Percentiles rank a stretch among this genome's conserved stretches.
phyloP scores from a whole-genome alignment of 257 asterid species.

The Dorcoceras hygrometricum region DNA sequence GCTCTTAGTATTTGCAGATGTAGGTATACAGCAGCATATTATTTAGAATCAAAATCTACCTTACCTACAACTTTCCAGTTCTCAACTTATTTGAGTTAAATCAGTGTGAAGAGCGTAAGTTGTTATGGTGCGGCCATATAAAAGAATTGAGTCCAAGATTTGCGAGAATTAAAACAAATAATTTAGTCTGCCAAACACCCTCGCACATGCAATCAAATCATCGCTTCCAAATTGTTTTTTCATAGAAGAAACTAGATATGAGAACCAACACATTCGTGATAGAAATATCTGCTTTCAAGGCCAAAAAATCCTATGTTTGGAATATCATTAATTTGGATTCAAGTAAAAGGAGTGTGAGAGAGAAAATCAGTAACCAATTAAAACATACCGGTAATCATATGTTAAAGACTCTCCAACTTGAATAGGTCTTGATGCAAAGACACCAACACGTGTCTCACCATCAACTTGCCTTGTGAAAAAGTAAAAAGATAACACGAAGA shows the following conservation, averaged over 20 bases:
- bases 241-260: not conserved
- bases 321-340: not conserved
- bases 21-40: not conserved
- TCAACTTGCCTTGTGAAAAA: slow-evolving; percentile 74
- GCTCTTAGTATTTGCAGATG: slow-evolving; percentile 11
- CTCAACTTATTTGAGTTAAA: not conserved
- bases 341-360: not conserved
- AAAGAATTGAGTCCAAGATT: no score
- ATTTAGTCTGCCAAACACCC: not conserved
- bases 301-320: not conserved
- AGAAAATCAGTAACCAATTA: slow-evolving; percentile 9
- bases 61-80: not conserved
- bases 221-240: not conserved
- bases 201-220: not conserved
- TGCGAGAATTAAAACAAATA: not conserved
- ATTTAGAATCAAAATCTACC: not conserved
- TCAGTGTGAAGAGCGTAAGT: not conserved
- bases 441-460: slow-evolving; percentile 84
- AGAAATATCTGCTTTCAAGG: not conserved
- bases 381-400: slow-evolving; percentile 78
- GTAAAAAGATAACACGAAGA: slow-evolving; percentile 23
- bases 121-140: no score
- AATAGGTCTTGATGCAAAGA: slow-evolving; percentile 73
- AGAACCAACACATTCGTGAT: not conserved
- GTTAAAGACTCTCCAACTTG: slow-evolving; percentile 83